Evolutionary conservation across 495 filamentous ascomycete species (phyloP), one percentile per base, ranked within the genome.

Genomic region (Hypoxylon fragiforme): DNA sequence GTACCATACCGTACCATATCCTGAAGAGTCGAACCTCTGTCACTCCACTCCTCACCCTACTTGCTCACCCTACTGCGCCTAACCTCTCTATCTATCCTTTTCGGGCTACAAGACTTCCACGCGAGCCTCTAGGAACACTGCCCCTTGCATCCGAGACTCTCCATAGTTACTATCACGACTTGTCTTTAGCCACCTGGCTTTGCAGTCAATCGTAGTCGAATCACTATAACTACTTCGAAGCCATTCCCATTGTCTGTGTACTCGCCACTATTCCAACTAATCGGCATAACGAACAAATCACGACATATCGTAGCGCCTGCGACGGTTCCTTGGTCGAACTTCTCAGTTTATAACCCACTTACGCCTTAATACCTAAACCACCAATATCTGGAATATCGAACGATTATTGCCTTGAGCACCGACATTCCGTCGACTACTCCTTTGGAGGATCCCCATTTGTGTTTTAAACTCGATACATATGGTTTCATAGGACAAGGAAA

Each of bases 71-170:
- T 28, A 34, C 49, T 30, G 18, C 54, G 11, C 44, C 38, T 52
- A 61, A 56, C 51, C 22, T 34, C 36, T 41, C 34, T 49, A 21
- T 18, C 38, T 45, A 30, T 48, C 37, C 42, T 18, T 13, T 45
- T 40, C 43, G 48, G 47, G 20, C 32, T 57, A 36, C 28, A 37
- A 51, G 41, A 32, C 39, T 37, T 32, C 46, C 42, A 50, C 57
- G 38, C 52, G 39, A 62, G 47, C 58, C 58, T 62, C 58, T 56
- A 56, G 47, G 52, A 57, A 62, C 30, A 36, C 57, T 38, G 43
- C 36, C 58, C 57, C 52, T 62, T 56, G 43, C 52, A 28, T 57
- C 52, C 52, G 30, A 39, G 47, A n/a, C 13, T 11, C 18, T 34
- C 43, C 52, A 42, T 45, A 50, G 30, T 36, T 18, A 44, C 39